Conservation (phyloP, 805 yeast genomes). For the Tetrapisispora arboricola region DNA sequence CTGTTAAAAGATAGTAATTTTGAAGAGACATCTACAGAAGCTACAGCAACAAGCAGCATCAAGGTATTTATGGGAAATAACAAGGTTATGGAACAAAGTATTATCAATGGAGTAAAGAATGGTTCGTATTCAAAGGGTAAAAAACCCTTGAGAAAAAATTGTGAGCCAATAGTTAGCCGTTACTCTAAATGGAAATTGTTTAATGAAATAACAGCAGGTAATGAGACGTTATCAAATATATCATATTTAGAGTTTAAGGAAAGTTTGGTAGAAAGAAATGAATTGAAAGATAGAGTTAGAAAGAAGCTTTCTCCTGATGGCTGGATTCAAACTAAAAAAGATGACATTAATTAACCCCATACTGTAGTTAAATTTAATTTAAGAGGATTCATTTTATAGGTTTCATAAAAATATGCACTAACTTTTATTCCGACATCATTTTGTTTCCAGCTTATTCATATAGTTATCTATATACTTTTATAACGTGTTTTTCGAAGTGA, state of each 20-base stretch:
- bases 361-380: too few relatives aligned
- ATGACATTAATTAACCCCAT: constrained; percentile 29
- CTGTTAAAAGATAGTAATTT: constrained; percentile 14
- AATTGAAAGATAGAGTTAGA: constrained; percentile 24
- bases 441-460: too few relatives aligned
- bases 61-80: constrained; percentile 7
- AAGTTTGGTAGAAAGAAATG: constrained; percentile 20
- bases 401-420: too few relatives aligned
- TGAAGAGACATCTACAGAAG: constrained; percentile 7
- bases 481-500: too few relatives aligned
- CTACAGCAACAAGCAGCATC: constrained; percentile 16
- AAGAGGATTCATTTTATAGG: too few relatives aligned
- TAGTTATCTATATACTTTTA: too few relatives aligned
- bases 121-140: constrained; percentile 41
- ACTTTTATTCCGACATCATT: too few relatives aligned
- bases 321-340: constrained; percentile 39
- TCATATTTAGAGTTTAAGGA: constrained; percentile 30
- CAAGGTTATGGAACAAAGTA: constrained; percentile 20
- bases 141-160: constrained; percentile 34
- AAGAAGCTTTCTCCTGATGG: constrained; percentile 27
- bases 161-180: constrained; percentile 25
- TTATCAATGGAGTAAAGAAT: constrained; percentile 51
- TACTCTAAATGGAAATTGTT: constrained; percentile 19
- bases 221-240: neutral
- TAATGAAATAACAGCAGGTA: neutral